These are phyloP conservation scores for Debaryomycetaceae sp. DNA, from an alignment of 1,139 yeast species.

Conservation along the genomic window DNA sequence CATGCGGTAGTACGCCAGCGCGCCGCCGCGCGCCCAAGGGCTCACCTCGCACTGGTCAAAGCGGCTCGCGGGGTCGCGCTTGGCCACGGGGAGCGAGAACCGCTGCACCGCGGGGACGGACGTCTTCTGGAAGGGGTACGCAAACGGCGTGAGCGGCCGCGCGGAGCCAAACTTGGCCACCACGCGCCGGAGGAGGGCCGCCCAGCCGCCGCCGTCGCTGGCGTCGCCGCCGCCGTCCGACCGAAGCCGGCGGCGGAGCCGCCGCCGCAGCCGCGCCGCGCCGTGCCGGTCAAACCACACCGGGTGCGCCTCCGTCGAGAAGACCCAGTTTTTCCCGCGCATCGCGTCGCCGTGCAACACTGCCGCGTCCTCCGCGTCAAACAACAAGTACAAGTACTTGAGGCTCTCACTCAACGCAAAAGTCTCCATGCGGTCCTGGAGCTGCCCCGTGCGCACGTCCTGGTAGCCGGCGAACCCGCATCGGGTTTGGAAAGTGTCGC, in stretches of 20 bases:
- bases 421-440: constrained; percentile 84
- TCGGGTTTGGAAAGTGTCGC: constrained; percentile 45
- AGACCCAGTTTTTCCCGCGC: constrained; percentile 54
- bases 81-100: too few relatives aligned
- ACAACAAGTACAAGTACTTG: constrained; percentile 75
- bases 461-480: constrained; percentile 86
- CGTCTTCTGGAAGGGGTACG: too few relatives aligned
- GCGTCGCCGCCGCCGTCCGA: not conserved
- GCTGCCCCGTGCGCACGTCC: constrained; percentile 58
- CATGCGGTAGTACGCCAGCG: constrained; percentile 33
- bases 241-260: not conserved
- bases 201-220: not conserved
- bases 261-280: not conserved
- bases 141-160: too few relatives aligned
- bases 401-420: constrained; percentile 84
- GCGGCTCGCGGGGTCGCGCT: too few relatives aligned
- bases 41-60: constrained; percentile 30
- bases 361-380: constrained; percentile 61
- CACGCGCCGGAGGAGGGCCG: constrained; percentile 1
- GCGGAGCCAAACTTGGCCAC: too few relatives aligned
- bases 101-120: too few relatives aligned
- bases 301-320: constrained; percentile 94
- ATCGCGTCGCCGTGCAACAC: constrained; percentile 35
- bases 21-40: constrained; percentile 20
- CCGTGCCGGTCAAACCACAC: constrained; percentile 51